Conservation (phyloP, 2,329 filamentous ascomycete species). For the Pseudocercospora musae region DNA sequence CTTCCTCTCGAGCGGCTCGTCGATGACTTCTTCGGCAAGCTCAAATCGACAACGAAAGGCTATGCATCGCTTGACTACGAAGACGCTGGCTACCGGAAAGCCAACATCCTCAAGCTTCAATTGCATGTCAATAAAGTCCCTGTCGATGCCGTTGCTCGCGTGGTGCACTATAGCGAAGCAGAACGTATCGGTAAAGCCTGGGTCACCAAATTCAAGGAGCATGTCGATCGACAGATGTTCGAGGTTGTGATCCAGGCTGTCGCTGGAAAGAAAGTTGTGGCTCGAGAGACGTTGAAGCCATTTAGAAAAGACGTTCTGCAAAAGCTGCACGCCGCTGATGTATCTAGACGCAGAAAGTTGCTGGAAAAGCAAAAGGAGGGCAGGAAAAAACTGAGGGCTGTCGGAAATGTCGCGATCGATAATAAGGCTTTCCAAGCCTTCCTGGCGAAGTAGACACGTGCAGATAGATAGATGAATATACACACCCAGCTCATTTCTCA, state of each 20-base stretch:
- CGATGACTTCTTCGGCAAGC: conserved; percentile 94
- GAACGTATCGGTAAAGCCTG: conserved; percentile 78
- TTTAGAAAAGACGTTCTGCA: conserved; percentile 93
- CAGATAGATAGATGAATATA: neutral
- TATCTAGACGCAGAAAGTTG: conserved; percentile 76
- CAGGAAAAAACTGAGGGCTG: conserved; percentile 76
- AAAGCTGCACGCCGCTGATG: conserved; percentile 89
- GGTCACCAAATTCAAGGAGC: conserved; percentile 95
- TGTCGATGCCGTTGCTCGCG: conserved; percentile 89
- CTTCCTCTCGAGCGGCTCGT: conserved; percentile 86
- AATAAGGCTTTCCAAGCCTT: conserved; percentile 95
- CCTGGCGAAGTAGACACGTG: conserved; percentile 64
- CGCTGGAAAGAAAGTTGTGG: conserved; percentile 76
- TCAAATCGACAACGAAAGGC: conserved; percentile 90
- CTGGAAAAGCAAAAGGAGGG: conserved; percentile 97
- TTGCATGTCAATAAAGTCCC: conserved; percentile 89
- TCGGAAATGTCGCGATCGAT: conserved; percentile 91
- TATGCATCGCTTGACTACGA: conserved; percentile 97
- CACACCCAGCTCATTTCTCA: neutral
- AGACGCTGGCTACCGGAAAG: conserved; percentile 80
- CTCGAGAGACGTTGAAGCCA: conserved; percentile 91
- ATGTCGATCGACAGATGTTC: conserved; percentile 95
- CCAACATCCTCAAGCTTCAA: conserved; percentile 82
- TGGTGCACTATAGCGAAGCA: conserved; percentile 79
- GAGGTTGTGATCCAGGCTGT: conserved; percentile 94